Conservation (phyloP, 208 protist genomes). For the Trypanosoma brucei region DNA sequence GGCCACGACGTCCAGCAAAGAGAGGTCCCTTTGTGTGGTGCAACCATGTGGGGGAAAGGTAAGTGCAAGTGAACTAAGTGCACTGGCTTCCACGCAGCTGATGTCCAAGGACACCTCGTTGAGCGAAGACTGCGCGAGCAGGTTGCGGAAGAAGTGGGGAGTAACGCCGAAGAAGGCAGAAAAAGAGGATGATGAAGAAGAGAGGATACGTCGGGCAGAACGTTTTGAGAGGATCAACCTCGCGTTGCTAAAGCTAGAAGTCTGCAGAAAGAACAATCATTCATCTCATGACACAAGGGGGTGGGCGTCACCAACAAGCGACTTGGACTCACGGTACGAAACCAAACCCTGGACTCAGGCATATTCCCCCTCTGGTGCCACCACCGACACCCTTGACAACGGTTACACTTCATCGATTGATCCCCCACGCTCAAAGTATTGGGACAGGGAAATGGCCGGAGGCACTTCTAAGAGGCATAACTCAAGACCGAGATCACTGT, state of each 20-base stretch:
- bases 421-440: background rate
- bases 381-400: background rate
- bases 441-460: background rate
- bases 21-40: background rate
- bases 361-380: background rate
- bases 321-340: background rate
- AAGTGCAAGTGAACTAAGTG: background rate
- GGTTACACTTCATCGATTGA: background rate
- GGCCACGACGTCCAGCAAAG: background rate
- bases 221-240: slow-evolving; percentile 15
- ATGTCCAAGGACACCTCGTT: background rate
- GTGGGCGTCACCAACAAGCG: background rate
- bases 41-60: background rate
- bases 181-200: background rate
- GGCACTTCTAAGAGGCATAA: background rate
- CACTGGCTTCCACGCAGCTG: background rate
- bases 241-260: slow-evolving; percentile 3
- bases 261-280: background rate
- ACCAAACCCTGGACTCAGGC: background rate
- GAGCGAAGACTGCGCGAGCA: background rate
- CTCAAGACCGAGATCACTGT: background rate
- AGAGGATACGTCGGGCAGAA: background rate
- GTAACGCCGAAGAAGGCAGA: background rate
- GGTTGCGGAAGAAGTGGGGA: background rate
- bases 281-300: background rate